phyloP scores from a whole-genome alignment of 352 stramenopile genomes.

The Pythium aphanidermatum region DNA sequence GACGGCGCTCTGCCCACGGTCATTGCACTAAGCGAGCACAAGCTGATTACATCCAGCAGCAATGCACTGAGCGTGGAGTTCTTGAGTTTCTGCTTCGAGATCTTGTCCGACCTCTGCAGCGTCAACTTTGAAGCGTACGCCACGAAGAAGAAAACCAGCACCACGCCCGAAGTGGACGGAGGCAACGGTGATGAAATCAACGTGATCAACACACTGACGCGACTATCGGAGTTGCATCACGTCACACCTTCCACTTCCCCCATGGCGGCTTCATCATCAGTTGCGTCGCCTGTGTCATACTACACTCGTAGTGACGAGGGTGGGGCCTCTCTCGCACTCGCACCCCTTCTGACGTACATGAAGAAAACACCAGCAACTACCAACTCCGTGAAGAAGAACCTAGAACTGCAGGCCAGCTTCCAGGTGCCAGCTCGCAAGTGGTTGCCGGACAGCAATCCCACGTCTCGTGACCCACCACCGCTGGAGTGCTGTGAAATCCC shows the following conservation, averaged over 20 bases:
- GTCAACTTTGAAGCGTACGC: constrained; percentile 47
- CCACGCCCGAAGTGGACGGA: too few species aligned
- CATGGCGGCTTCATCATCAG: background rate
- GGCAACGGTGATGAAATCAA: constrained; percentile 43
- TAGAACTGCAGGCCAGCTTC: constrained; percentile 61
- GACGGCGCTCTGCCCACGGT: constrained; percentile 51
- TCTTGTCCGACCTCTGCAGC: constrained; percentile 64
- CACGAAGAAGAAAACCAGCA: background rate
- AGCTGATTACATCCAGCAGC: background rate
- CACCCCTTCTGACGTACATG: constrained; percentile 52
- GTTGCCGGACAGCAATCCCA: constrained; percentile 30
- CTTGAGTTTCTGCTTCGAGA: constrained; percentile 55
- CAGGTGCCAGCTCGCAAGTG: constrained; percentile 57
- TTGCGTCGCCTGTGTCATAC: constrained; percentile 16
- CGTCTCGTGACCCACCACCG: constrained; percentile 42
- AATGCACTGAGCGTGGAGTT: constrained; percentile 20
- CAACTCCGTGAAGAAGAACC: constrained; percentile 53
- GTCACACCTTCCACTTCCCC: constrained; percentile 1
- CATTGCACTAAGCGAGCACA: constrained; percentile 39
- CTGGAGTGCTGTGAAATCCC: constrained; percentile 54
- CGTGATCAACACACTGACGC: constrained; percentile 62
- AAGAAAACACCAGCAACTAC: constrained; percentile 42
- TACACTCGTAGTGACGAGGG: constrained; percentile 37
- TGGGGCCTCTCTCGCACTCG: constrained; percentile 17
- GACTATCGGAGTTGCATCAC: constrained; percentile 51